A percentile compares a stretch with the other conserved stretches of the same genome.
Evolutionary conservation across 352 stramenopile genomes (phyloP).

Genomic region (Phytopythium litorale): DNA sequence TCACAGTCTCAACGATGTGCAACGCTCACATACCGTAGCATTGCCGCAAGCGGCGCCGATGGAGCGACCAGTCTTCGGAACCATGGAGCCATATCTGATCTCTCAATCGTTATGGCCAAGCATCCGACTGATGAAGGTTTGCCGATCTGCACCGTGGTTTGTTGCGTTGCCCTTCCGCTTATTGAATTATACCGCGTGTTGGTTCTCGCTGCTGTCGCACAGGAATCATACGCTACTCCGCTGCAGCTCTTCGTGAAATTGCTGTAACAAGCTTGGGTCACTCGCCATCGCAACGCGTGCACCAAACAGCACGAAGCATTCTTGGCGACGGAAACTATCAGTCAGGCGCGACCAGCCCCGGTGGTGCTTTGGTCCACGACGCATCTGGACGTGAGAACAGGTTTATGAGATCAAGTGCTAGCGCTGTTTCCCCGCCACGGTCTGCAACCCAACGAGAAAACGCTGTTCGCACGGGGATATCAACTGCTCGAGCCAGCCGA

Average conservation of each 20-base stretch:
- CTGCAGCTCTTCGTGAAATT: constrained; percentile 48
- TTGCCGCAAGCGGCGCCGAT: constrained; percentile 43
- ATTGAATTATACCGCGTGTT: constrained; percentile 6
- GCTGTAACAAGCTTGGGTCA: constrained; percentile 50
- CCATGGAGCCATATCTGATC: constrained; percentile 52
- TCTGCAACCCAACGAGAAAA: constrained; percentile 1
- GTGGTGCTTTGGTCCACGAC: background rate
- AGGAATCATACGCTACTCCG: constrained; percentile 69
- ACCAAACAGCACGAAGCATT: constrained; percentile 63
- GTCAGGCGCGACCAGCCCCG: constrained; percentile 1
- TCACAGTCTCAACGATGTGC: background rate
- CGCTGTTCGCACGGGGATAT: constrained; percentile 9
- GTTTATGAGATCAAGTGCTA: background rate
- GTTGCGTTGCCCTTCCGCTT: background rate
- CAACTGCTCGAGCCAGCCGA: constrained; percentile 12
- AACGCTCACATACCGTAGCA: constrained; percentile 13
- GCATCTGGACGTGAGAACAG: background rate
- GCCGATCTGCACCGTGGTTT: background rate
- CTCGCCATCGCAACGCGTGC: constrained; percentile 55
- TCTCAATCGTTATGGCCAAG: constrained; percentile 72
- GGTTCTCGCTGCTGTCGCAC: background rate
- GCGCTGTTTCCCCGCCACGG: background rate
- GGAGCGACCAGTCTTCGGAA: constrained; percentile 39
- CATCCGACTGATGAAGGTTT: constrained; percentile 62
- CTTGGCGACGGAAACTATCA: constrained; percentile 42